Conservation (phyloP, 257 asterid genomes). For the Coffea eugenioides region DNA sequence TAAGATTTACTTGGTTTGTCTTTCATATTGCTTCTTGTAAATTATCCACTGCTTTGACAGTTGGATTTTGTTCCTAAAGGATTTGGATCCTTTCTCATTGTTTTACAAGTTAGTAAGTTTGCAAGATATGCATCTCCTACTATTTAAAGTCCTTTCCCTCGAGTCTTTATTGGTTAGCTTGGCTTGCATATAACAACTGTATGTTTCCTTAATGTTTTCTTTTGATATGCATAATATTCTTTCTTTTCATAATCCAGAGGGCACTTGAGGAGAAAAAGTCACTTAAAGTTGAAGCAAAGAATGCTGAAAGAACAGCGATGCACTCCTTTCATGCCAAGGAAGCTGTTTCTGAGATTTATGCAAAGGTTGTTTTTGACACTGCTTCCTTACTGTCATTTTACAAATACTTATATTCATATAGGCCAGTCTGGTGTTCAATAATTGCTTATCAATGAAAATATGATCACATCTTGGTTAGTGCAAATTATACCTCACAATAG, state of each 20-base stretch:
- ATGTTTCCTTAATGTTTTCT: not conserved
- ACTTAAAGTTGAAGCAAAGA: slow-evolving; percentile 53
- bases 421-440: not conserved
- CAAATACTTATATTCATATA: not conserved
- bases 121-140: not conserved
- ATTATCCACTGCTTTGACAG: not conserved
- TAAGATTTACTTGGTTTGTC: not conserved
- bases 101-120: not conserved
- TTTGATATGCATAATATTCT: slow-evolving; percentile 6
- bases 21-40: not conserved
- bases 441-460: not conserved
- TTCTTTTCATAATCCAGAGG: slow-evolving; percentile 40
- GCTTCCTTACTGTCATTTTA: not conserved
- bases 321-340: slow-evolving; percentile 72
- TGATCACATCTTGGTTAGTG: not conserved
- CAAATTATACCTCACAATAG: not conserved
- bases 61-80: not conserved
- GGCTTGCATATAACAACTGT: not conserved
- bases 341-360: slow-evolving; percentile 61
- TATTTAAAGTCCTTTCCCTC: not conserved
- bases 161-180: not conserved
- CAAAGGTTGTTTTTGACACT: slow-evolving; percentile 49
- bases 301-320: slow-evolving; percentile 71
- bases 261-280: slow-evolving; percentile 68
- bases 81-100: too few relatives aligned